Evolutionary conservation across 179 eudicot species (phyloP), one percentile per base, ranked within the genome.

Genomic region (Corrigiola litoralis): DNA sequence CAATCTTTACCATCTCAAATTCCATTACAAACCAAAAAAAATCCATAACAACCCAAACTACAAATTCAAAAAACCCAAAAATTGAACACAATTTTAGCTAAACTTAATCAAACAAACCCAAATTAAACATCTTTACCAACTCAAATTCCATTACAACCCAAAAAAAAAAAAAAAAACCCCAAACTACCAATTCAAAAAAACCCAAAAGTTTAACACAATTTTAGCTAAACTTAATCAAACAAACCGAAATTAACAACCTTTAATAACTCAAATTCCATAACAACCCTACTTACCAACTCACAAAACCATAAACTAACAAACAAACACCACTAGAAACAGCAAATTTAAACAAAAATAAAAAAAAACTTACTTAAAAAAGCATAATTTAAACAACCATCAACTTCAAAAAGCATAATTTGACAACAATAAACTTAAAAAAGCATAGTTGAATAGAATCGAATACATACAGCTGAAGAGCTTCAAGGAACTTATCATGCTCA

Each of bases 401-500:
- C 24, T 38, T 36, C n/a, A 20, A 55, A 7, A 38, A 31, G 12
- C 20, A 51, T 33, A 6, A 5, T 1, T 20, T 18, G 6, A 37
- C n/a, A 12, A 11, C 2, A 21, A 0, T 4, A 20, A 69, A 40
- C 0, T 9, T 3, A 58, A 56, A 10, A 18, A 53, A 4, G 5
- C 16, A 55, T 12, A 4, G 5, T 5, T 11, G 1, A 7, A 11
- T n/a, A n/a, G n/a, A n/a, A n/a, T n/a, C n/a, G n/a, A n/a, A n/a
- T n/a, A 85, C 92, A 73, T 73, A 94, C 99, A 94, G 91, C 52
- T 94, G 99, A 27, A 94, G 87, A 12, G 99, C 99, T 86, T 94
- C 99, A 37, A 94, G 88, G 58, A 94, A 94, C 79, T 94, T 94
- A 77, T 94, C 99, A 69, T 94, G 99, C 74, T 94, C 99, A 46